Percentiles rank a stretch among this genome's conserved stretches.
These are phyloP conservation scores for Diaporthe sp. DNA, from an alignment of 2,329 filamentous ascomycete species.

Conservation along the genomic window DNA sequence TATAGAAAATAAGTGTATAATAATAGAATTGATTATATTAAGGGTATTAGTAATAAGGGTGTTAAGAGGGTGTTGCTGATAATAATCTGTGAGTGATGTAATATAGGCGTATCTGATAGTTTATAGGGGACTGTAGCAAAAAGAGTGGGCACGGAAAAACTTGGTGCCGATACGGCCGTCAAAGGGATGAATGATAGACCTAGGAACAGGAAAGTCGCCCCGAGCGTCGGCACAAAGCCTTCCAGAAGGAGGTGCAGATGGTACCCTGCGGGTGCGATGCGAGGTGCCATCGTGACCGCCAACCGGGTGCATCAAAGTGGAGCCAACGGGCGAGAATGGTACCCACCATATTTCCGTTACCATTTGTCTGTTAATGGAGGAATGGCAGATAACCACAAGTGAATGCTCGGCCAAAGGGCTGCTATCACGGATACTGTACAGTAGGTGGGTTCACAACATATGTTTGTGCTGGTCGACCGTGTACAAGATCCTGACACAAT, in stretches of 20 bases:
- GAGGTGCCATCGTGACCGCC: slow-evolving; percentile 18
- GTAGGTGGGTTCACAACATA: neutral
- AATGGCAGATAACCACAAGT: neutral
- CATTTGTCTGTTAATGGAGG: neutral
- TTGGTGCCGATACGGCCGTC: too few relatives aligned
- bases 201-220: slow-evolving; percentile 24
- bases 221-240: slow-evolving; percentile 5
- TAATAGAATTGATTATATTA: too few relatives aligned
- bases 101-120: too few relatives aligned
- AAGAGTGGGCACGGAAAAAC: too few relatives aligned
- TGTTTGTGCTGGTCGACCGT: neutral
- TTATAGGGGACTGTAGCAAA: too few relatives aligned
- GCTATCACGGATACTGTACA: too few relatives aligned
- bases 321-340: neutral
- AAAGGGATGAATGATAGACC: too few relatives aligned
- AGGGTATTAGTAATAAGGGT: too few relatives aligned
- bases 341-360: neutral
- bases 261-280: slow-evolving; percentile 19
- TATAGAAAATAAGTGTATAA: too few relatives aligned
- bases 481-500: neutral
- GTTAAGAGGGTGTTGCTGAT: too few relatives aligned
- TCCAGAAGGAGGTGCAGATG: slow-evolving; percentile 14
- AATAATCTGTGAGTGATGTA: too few relatives aligned
- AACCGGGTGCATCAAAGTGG: neutral
- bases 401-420: too few relatives aligned